Percentiles rank a stretch among this genome's conserved stretches.
These are phyloP conservation scores for Aureobasidium sp. DNA, from an alignment of 2,329 filamentous ascomycete species.

Conservation along the genomic window DNA sequence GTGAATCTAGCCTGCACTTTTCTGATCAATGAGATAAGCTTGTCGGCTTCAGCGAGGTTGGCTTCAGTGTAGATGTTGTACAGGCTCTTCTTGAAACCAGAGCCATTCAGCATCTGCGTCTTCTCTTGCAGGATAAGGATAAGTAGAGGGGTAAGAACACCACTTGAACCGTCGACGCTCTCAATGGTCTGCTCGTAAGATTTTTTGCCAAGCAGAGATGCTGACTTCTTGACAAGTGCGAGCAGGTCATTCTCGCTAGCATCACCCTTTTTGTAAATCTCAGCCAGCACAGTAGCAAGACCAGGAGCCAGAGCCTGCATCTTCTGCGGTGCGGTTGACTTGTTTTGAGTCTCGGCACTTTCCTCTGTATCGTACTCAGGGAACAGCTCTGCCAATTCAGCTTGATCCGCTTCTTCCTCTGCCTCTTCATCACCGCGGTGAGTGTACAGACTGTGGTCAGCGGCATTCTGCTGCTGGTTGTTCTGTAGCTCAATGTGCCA, in stretches of 20 bases:
- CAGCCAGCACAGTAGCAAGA: conserved; percentile 19
- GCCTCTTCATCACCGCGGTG: conserved; percentile 72
- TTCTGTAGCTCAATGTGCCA: conserved; percentile 71
- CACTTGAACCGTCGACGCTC: not conserved
- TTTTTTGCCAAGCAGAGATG: not conserved
- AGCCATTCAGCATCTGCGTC: conserved; percentile 19
- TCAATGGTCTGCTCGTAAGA: not conserved
- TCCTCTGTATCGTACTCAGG: conserved; percentile 58
- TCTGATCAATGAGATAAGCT: conserved; percentile 59
- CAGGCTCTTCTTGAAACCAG: conserved; percentile 14
- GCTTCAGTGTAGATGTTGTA: conserved; percentile 89
- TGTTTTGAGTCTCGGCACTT: not conserved
- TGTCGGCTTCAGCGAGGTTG: conserved; percentile 67
- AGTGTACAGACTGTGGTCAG: conserved; percentile 68
- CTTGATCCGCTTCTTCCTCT: conserved; percentile 62
- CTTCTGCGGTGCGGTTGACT: not conserved
- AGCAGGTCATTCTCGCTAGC: conserved; percentile 14
- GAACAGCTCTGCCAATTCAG: conserved; percentile 73
- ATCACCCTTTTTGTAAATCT: conserved; percentile 13
- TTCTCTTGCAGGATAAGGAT: conserved; percentile 28
- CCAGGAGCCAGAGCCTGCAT: conserved; percentile 19
- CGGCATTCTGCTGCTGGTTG: conserved; percentile 66
- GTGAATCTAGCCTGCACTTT: conserved; percentile 64
- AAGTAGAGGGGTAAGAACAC: conserved; percentile 14
- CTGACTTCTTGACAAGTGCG: conserved; percentile 16